A percentile compares a stretch with the other conserved stretches of the same genome.
Conservation (phyloP, 169 alveolate species). For the Plasmodium vivax region DNA sequence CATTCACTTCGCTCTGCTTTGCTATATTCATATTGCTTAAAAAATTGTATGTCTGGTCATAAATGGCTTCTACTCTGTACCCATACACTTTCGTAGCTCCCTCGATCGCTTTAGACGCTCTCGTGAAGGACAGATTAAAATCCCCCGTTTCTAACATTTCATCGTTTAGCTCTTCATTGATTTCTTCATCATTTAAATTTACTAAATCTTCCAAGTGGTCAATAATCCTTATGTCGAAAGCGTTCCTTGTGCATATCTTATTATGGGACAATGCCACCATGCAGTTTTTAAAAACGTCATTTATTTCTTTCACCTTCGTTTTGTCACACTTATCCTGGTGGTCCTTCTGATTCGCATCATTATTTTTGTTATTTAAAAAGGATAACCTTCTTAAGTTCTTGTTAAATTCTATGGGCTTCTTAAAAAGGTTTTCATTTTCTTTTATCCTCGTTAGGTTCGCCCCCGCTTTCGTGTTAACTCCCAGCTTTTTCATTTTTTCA, state of each 20-base stretch:
- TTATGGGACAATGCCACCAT: conserved; percentile 86
- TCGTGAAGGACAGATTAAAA: conserved; percentile 77
- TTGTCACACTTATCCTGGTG: conserved; percentile 23
- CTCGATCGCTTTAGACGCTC: conserved; percentile 85
- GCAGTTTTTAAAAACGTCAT: conserved; percentile 83
- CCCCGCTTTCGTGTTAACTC: conserved; percentile 19
- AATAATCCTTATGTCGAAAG: conserved; percentile 87
- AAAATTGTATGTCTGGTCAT: conserved; percentile 84
- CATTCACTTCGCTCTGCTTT: conserved; percentile 51
- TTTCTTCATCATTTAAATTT: conserved; percentile 81
- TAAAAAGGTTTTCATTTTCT: conserved; percentile 24
- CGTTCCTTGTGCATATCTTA: conserved; percentile 87
- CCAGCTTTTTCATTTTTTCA: conserved; percentile 47
- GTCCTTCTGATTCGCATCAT: conserved; percentile 2
- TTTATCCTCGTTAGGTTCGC: conserved; percentile 10
- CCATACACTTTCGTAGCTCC: conserved; percentile 86
- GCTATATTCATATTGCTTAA: conserved; percentile 81
- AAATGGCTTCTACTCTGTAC: conserved; percentile 86
- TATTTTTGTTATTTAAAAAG: conserved; percentile 45
- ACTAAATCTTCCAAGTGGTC: conserved; percentile 89
- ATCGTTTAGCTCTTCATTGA: conserved; percentile 76
- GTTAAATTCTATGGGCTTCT: conserved; percentile 64
- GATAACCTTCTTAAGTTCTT: conserved; percentile 54
- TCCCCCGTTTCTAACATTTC: conserved; percentile 74
- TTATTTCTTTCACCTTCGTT: conserved; percentile 77